A percentile compares a stretch with the other conserved stretches of the same genome.
phyloP scores from a whole-genome alignment of 2,329 filamentous ascomycete species.

The Emergomyces orientalis region DNA sequence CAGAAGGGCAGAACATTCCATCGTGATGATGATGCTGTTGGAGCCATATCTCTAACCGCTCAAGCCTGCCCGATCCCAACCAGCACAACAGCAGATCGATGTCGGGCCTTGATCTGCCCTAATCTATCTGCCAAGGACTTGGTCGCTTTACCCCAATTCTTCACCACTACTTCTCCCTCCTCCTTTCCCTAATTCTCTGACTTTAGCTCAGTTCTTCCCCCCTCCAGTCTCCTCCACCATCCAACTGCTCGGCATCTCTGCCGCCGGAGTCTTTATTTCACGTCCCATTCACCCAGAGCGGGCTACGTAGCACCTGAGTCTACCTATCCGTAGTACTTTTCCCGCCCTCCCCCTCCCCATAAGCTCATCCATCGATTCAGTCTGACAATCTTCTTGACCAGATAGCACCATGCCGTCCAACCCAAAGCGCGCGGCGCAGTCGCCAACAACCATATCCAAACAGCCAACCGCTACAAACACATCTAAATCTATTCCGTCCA shows the following conservation, averaged over 20 bases:
- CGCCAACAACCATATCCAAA: slow-evolving; percentile 11
- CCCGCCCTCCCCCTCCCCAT: not conserved
- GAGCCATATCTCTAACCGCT: not conserved
- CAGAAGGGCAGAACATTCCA: slow-evolving; percentile 6
- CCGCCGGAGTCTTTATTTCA: slow-evolving; percentile 3
- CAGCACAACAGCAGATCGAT: slow-evolving; percentile 1
- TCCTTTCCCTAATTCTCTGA: slow-evolving; percentile 19
- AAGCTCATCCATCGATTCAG: not conserved
- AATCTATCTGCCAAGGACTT: not conserved
- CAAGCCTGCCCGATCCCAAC: not conserved
- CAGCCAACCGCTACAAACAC: slow-evolving; percentile 7
- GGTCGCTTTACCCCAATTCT: not conserved
- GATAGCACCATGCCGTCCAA: slow-evolving; percentile 16
- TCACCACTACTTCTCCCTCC: slow-evolving; percentile 13
- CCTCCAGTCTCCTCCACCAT: slow-evolving; percentile 6
- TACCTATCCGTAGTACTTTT: not conserved
- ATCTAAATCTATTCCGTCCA: slow-evolving; percentile 11
- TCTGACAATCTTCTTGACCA: not conserved
- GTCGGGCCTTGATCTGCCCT: not conserved
- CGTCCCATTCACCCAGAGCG: not conserved
- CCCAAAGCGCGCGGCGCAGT: slow-evolving; percentile 15
- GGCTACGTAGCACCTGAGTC: not conserved
- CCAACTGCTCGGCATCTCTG: not conserved
- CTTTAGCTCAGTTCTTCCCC: slow-evolving; percentile 14
- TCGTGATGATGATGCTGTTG: slow-evolving; percentile 1